Conservation (phyloP, 495 filamentous ascomycete species). For the Thermothielavioides terrestris region DNA sequence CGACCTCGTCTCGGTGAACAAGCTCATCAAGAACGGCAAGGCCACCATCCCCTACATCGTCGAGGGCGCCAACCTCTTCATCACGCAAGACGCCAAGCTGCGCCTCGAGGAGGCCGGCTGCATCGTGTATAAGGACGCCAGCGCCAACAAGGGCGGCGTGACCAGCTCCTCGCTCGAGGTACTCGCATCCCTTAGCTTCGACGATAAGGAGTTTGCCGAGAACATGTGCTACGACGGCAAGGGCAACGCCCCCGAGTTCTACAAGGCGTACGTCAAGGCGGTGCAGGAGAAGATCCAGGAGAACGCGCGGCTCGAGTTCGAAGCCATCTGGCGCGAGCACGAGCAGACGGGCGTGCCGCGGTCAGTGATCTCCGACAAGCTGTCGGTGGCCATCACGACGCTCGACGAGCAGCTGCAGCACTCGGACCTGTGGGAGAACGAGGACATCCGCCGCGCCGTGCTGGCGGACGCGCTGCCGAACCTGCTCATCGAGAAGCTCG, state of each 20-base stretch:
- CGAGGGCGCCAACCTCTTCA: conserved; percentile 96
- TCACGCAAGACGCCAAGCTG: conserved; percentile 96
- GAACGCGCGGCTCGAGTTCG: conserved; percentile 89
- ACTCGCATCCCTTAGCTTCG: conserved; percentile 84
- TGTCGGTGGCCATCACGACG: conserved; percentile 85
- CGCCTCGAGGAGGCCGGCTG: conserved; percentile 88
- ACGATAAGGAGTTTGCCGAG: conserved; percentile 76
- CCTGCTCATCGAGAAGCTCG: conserved; percentile 78
- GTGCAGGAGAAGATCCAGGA: conserved; percentile 83
- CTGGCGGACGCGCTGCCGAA: conserved; percentile 80
- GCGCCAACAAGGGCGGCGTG: conserved; percentile 97
- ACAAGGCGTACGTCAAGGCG: conserved; percentile 81
- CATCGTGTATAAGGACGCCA: conserved; percentile 94
- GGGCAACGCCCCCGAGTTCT: conserved; percentile 79
- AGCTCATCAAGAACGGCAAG: conserved; percentile 81
- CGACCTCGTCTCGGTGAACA: conserved; percentile 74
- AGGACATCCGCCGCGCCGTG: conserved; percentile 65
- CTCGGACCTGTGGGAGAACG: conserved; percentile 84
- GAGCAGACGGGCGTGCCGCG: conserved; percentile 67
- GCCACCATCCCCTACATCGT: conserved; percentile 85
- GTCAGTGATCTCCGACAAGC: conserved; percentile 77
- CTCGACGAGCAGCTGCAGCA: conserved; percentile 92
- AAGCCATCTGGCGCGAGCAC: conserved; percentile 95
- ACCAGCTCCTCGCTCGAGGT: conserved; percentile 98
- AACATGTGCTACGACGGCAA: conserved; percentile 84